Base-by-base conservation (phyloP, 2,329 filamentous ascomycete genomes). In the Aspergillus novofumigatus region DNA sequence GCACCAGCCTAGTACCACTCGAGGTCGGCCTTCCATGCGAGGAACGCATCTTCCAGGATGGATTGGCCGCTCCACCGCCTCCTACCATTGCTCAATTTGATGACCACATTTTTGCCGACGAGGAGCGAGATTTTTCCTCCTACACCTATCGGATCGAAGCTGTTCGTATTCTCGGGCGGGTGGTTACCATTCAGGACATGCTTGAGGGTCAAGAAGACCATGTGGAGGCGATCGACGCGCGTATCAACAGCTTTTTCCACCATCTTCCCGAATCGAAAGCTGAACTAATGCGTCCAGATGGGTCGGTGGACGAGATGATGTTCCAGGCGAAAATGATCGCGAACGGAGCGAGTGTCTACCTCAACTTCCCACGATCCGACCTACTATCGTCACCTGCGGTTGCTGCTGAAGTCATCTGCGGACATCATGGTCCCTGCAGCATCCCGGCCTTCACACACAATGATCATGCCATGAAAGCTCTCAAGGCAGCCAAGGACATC, bases 271-370 rank as follows among this genome's bases (percentile, higher is more conserved):
- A 82, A 17, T 80, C 80, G 14, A 95, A 95, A 75, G 81, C 81
- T 55, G 84, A 90, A 59, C 80, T 90, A 17, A 78, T 95, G 53
- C 83, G 85, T 58, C 82, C 83, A 60, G 84, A 88, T 64, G 87
- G 90, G 32, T 82, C 85, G 53, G 80, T 92, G 10, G 92, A 97
- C 70, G 91, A 96, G 74, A 88, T 96, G 83, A 86, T 96, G 74
- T 96, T 96, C 75, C 91, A 95, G 71, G 92, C 90, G 0, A 88
- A 90, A 61, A 93, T 95, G 85, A 90, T 96, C 66, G 80, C 83
- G 53, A 78, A 83, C 56, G 75, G 75, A 50, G 80, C 81, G 9
- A 76, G 86, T 0, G 90, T 94, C 65, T 84, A 92, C 62, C 81
- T 94, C 20, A 90, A 94, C 69, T 88, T 92, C 62, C 90, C 90